Base-by-base conservation (phyloP, 2,329 filamentous ascomycete genomes). In the Hypomyces perniciosus region DNA sequence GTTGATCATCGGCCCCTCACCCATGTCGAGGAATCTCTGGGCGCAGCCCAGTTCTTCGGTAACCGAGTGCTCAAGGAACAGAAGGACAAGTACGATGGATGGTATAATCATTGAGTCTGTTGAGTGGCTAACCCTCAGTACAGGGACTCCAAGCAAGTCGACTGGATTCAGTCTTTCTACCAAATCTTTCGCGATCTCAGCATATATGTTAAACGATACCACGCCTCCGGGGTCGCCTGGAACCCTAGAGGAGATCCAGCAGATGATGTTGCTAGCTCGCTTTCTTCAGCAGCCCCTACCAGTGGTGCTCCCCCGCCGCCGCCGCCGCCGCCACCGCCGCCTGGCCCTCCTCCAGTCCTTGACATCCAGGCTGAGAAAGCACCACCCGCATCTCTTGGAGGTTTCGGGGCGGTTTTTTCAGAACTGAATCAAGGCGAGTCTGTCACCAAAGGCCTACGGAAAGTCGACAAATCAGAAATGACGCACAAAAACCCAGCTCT, bases 401-500 rank as follows among this genome's bases (percentile, higher is more conserved):
- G 92, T 50, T 83, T 96, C 68, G 83, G 84, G 26, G 90, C 92
- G 27, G 90, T 99, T 3, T 99, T 99, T 67, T 86, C 85, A 38
- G 87, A 96, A 58, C 75, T 99, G 48, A 97, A 97, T 72, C 85
- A 86, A 66, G 93, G 93, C 51, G 83, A 88, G 54, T 78, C 81
- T n/a, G 88, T 99, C 53, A 99, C 93, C 4, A 84, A 88, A 58
- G 85, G 88, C 31, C 78, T 99, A 34, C 86, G 88, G 59, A 99
- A 96, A 75, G 93, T 99, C 45, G 92, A 96, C 72, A 86, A 85
- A 65, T 93, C 88, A 48, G 79, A 97, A 69, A 96, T 96, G 92
- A 99, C 93, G 54, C 93, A 99, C 73, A 97, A 97, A 76, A 99
- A 99, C 71, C 93, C 93, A 10, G 82, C 84, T 8, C 76, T 99